A percentile compares a stretch with the other conserved stretches of the same genome.
phyloP scores from a whole-genome alignment of 148 eudicot genomes.

The Heliosperma pusillum region DNA sequence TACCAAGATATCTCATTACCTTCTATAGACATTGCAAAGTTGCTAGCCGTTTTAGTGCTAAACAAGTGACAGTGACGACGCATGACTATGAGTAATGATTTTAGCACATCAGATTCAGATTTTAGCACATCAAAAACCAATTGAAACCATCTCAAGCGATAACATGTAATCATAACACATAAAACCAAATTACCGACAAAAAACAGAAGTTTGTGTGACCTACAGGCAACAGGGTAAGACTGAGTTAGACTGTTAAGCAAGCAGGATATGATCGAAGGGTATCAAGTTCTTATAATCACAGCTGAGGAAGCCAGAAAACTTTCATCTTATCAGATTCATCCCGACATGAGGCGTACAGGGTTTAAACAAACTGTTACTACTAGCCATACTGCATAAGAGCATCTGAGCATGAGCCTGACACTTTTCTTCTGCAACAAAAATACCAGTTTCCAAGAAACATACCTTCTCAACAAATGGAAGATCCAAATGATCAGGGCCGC shows the following conservation, averaged over 20 bases:
- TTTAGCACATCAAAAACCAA: neutral
- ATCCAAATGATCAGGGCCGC: slow-evolving; percentile 98
- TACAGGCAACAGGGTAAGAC: neutral
- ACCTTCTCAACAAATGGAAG: slow-evolving; percentile 99
- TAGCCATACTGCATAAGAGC: neutral
- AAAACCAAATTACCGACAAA: neutral
- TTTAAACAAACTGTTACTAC: neutral
- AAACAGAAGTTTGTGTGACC: neutral
- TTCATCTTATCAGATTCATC: neutral
- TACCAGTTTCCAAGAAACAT: slow-evolving; percentile 19
- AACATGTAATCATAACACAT: neutral
- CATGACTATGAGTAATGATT: neutral
- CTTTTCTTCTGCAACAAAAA: neutral
- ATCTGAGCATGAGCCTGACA: slow-evolving; percentile 10
- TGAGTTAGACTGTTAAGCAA: neutral
- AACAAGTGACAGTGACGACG: neutral
- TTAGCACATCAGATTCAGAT: neutral
- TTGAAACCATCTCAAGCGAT: neutral
- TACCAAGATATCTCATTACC: neutral
- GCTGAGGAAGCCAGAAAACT: neutral
- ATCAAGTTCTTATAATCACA: neutral
- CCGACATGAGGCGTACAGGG: neutral
- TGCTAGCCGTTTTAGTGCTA: neutral
- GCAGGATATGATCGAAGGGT: neutral
- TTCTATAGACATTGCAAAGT: neutral